These are phyloP conservation scores for Boletus sp. DNA, from an alignment of 768 basidiomycete genomes.

Conservation along the genomic window DNA sequence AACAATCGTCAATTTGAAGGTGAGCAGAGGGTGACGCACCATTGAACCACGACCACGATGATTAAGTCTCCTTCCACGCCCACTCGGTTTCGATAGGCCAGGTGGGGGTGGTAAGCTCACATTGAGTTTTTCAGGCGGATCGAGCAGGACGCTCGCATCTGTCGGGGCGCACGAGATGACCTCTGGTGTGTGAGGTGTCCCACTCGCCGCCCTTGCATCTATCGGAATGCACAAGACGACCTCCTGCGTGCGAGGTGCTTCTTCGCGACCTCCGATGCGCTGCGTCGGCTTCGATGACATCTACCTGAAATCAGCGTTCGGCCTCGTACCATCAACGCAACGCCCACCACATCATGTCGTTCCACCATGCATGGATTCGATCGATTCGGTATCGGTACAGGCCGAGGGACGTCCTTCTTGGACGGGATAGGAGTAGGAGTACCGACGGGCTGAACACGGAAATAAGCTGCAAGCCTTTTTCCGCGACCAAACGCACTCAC, in stretches of 20 bases:
- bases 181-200: background rate
- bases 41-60: background rate
- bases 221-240: background rate
- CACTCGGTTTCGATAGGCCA: constrained; percentile 1
- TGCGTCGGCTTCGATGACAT: constrained; percentile 4
- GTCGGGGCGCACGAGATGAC: background rate
- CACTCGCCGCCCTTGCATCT: background rate
- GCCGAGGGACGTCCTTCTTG: background rate
- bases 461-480: background rate
- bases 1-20: background rate
- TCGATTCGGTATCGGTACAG: background rate
- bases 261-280: background rate
- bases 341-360: constrained; percentile 3
- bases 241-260: background rate
- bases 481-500: background rate
- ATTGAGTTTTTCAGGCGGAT: background rate
- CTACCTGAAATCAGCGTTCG: constrained; percentile 4
- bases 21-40: constrained; percentile 2
- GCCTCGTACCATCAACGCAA: background rate
- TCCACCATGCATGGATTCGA: background rate
- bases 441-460: constrained; percentile 1
- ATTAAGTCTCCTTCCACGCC: background rate
- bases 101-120: constrained; percentile 12
- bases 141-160: background rate
- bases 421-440: background rate